phyloP scores from a whole-genome alignment of 2,329 filamentous ascomycete species.

The Ophiocordyceps camponoti-floridani region DNA sequence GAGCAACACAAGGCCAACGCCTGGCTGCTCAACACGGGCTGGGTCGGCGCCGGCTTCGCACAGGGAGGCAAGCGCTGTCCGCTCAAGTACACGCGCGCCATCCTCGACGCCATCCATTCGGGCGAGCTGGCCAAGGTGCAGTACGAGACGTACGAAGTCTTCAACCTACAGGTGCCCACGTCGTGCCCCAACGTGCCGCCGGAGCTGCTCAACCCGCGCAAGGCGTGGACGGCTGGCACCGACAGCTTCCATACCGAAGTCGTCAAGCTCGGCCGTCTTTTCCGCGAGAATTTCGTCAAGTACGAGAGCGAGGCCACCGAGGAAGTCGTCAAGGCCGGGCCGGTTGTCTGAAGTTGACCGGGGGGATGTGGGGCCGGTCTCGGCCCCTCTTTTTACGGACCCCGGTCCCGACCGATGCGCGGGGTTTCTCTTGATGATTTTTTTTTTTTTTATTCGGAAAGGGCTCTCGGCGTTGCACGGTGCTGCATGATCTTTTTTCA shows the following conservation, averaged over 20 bases:
- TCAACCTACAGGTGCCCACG: slow-evolving; percentile 95
- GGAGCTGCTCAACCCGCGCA: slow-evolving; percentile 88
- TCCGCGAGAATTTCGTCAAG: slow-evolving; percentile 96
- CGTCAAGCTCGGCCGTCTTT: slow-evolving; percentile 73
- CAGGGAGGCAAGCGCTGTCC: slow-evolving; percentile 94
- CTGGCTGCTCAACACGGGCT: slow-evolving; percentile 97
- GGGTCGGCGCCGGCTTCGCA: slow-evolving; percentile 80
- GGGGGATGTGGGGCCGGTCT: too few relatives aligned
- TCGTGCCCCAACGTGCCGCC: slow-evolving; percentile 72
- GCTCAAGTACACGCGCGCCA: slow-evolving; percentile 95
- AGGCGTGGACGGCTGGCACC: slow-evolving; percentile 70
- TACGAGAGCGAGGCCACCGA: slow-evolving; percentile 70
- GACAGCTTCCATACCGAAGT: slow-evolving; percentile 78
- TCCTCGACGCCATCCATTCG: slow-evolving; percentile 94
- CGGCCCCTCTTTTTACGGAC: too few relatives aligned
- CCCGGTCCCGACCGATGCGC: too few relatives aligned
- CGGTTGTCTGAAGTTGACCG: slow-evolving; percentile 14
- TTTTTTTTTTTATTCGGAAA: too few relatives aligned
- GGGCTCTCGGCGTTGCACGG: too few relatives aligned
- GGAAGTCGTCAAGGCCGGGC: slow-evolving; percentile 56
- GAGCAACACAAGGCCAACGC: slow-evolving; percentile 86
- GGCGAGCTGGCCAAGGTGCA: slow-evolving; percentile 85
- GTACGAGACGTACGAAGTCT: slow-evolving; percentile 89
- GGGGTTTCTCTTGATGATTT: too few relatives aligned
- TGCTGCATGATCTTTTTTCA: too few relatives aligned